Base-by-base conservation (phyloP, 257 asterid genomes). In the Solanum corneliomulleri region DNA sequence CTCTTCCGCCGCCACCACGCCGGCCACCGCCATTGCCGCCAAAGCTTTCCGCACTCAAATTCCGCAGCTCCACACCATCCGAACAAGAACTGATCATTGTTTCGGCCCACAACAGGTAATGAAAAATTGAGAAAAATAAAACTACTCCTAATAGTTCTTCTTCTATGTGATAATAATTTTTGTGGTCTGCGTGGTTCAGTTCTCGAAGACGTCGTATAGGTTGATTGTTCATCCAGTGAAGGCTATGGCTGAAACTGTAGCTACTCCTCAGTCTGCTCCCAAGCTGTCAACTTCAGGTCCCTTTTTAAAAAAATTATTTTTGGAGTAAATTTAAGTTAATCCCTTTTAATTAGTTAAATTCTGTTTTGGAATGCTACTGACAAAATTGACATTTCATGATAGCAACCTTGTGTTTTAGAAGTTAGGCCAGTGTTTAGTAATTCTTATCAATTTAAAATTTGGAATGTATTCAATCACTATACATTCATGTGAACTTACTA, bases 221-320 rank as follows among this genome's bases (percentile, higher is more conserved):
- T 41, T 92, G 56, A 23, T 89, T 82, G 87, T 86, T 86, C 88
- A 85, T 84, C 91, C 94, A 33, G 90, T 93, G 82, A 93, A 92
- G 86, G 96, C 95, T 86, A 96, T 95, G 99, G 95, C 96, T 13
- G 98, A 93, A 87, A 89, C 93, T 84, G 87, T 90, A 42, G 86
- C 95, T 21, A 77, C 91, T 77, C 87, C 93, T 25, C 86, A 87
- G 62, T 89, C 90, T 13, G 93, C 91, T 39, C 69, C 89, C 27
- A 85, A 90, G 86, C 29, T 91, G 12, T 85, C 91, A 44, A 83
- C 88, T 90, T 89, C 92, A 76, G 93, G 95, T 94, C 87, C 23
- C 12, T 35, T 15, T 83, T 33, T 33, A 0, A 33, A 33, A 33
- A 3, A 33, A n/a, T 8, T 82, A 11, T 18, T 49, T 29, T 31